Evolutionary conservation across 495 filamentous ascomycete genomes (phyloP), one percentile per base, ranked within the genome.

Genomic region (Pseudotulostoma volvatum): DNA sequence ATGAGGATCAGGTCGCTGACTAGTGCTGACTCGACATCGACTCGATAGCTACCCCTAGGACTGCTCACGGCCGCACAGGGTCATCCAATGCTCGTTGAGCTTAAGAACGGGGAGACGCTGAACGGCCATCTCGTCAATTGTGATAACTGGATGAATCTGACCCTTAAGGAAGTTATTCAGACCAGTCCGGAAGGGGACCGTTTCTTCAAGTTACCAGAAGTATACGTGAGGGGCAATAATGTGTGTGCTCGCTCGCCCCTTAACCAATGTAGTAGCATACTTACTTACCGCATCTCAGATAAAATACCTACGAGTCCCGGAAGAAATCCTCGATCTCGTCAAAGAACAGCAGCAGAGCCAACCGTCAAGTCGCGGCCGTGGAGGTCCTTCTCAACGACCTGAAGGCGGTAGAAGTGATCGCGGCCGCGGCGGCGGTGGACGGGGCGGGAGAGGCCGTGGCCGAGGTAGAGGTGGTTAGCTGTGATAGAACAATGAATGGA

Each of bases 131-230:
- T 97, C 39, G 78, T 94, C 55, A 86, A 76, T 54, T 96, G 85
- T 70, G 90, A 97, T 59, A 96, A 85, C 28, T 97, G 86, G 85
- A 97, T 97, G 90, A 97, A 97, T 59, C 60, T 97, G 36, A 95
- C 88, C 14, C 62, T 97, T 54, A 87, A 87, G 53, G 90, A 95
- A 51, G 92, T 97, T 7, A 82, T 96, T n/a, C 87, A 95, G 62
- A 97, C 90, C 4, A 92, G 81, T 50, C 74, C 87, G 18, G 92
- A 96, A 43, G 90, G 87, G 23, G 86, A 96, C 56, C 84, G 78
- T 45, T 97, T 97, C 59, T 82, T 81, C 53, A 71, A 81, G 47
- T 60, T 96, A 49, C 79, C 84, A 17, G 90, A 97, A 55, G 85
- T 88, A 34, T 97, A 97, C 56, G 81, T 97, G 30, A 76, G 92